Base-by-base conservation (phyloP, 1,284 basidiomycete genomes). In the Fomitopsis pinicola region DNA sequence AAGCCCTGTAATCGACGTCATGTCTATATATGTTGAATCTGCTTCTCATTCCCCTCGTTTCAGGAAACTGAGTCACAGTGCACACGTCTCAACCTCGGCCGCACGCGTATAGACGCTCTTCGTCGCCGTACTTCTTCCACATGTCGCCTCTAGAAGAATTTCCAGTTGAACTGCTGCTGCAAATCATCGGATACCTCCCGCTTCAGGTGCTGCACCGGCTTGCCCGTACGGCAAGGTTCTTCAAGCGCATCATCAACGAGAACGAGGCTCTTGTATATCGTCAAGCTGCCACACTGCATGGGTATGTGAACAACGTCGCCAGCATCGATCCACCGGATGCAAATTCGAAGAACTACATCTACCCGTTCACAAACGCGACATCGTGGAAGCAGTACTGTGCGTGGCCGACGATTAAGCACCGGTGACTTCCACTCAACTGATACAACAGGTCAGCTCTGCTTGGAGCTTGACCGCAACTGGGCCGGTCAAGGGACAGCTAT, bases 311-410 rank as follows among this genome's bases (percentile, higher is more conserved):
- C 26, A 10, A 10, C 7, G n/a, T 73, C 76, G 0, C 62, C 62
- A 7, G 62, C 71, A 5, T 61, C 63, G 4, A 60, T 12, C 35
- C 71, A 8, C 67, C 72, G 30, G 75, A 79, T 42, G 73, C 77
- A 0, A 64, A 67, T 10, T 60, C 42, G 1, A 52, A 62, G 0
- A 75, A 74, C 59, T 68, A 73, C 40, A 64, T 69, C 36, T 68
- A 73, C 59, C 71, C 74, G 63, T 62, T 79, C 42, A 57, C 67
- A 35, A 71, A 74, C 14, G 72, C 79, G 2, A 60, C 60, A 0
- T 69, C 71, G 59, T 90, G 88, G 88, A 83, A 81, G 64, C 73
- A 77, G 26, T 79, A 87, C 48, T 89, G 88, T 89, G 69, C 68
- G 83, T 76, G 36, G 15, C 28, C 26, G 7, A 30, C 57, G 44